Evolutionary conservation across 768 basidiomycete species (phyloP), one percentile per base, ranked within the genome.

Genomic region (Tulasnella sp.): DNA sequence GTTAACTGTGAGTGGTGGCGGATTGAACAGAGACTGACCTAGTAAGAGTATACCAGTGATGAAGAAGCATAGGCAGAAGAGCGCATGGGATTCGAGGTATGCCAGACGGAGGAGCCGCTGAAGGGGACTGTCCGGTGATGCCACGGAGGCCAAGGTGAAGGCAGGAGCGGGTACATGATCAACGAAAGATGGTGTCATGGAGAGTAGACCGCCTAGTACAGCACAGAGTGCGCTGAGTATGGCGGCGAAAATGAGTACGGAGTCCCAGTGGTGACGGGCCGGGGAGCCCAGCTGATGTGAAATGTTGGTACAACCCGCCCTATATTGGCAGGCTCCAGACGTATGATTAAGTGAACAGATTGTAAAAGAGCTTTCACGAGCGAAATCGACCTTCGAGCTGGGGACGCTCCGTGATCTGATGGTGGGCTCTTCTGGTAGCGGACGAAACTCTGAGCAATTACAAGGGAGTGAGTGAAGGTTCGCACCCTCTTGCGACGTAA

Each of bases 51-150:
- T 68, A 65, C 88, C 76, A 66, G 83, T 80, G 70, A 78, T 72
- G 66, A 84, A 80, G 65, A 89, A 77, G 68, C 84, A 73, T 60
- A 80, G 75, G 65, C 81, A 82, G 70, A 90, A 76, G 66, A 86
- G 73, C 64, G 84, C 83, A 21, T 42, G n/a, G 15, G 45, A n/a
- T 21, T 61, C 60, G 59, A 60, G 27, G 30, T 44, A 31, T 21
- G 22, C 56, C 5, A 41, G 21, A 53, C 17, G 21, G 15, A 24
- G 57, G 27, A 59, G 51, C 15, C 50, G 44, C n/a, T 17, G 27
- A 21, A 55, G 34, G 34, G 50, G 45, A 22, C 34, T 52, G 19
- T 19, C 25, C 8, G 24, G 7, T 21, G 24, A 24, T 7, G 50
- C 34, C 19, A 52, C 24, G 30, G 24, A 25, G 19, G 24, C n/a